Conservation (phyloP, 2,329 filamentous ascomycete genomes). For the Fusarium buharicum region DNA sequence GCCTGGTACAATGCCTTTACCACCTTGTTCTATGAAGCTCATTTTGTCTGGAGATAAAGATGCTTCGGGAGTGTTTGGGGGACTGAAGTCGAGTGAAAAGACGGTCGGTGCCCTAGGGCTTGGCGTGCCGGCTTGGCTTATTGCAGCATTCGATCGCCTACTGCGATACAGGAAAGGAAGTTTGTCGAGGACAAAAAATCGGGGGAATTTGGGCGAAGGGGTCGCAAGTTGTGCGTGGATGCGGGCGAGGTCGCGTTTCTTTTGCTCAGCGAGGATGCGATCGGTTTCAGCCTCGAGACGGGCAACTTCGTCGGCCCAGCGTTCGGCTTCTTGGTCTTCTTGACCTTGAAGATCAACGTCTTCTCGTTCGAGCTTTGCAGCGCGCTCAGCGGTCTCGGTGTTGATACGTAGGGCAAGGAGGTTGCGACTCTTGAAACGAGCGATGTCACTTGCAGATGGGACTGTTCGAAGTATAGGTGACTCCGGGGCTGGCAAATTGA, state of each 20-base stretch:
- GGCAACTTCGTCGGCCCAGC: conserved; percentile 54
- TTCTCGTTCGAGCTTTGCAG: conserved; percentile 37
- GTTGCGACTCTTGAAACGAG: conserved; percentile 41
- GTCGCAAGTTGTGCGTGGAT: conserved; percentile 57
- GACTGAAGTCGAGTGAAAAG: conserved; percentile 51
- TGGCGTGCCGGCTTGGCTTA: conserved; percentile 49
- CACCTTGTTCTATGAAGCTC: conserved; percentile 58
- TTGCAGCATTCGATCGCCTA: conserved; percentile 52
- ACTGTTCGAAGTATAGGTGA: conserved; percentile 30
- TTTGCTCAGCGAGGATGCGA: conserved; percentile 61
- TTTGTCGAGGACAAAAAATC: conserved; percentile 59
- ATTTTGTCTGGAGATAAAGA: conserved; percentile 45
- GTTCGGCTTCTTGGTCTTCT: conserved; percentile 43
- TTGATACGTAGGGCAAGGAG: conserved; percentile 38
- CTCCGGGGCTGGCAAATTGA: conserved; percentile 21
- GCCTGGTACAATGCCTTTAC: conserved; percentile 59
- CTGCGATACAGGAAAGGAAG: conserved; percentile 58
- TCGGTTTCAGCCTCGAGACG: conserved; percentile 60
- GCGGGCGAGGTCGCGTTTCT: conserved; percentile 59
- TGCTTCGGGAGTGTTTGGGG: conserved; percentile 49
- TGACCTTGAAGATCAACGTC: conserved; percentile 20
- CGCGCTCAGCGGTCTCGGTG: conserved; percentile 30
- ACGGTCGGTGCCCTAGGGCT: conserved; percentile 49
- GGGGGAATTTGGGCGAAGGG: conserved; percentile 44
- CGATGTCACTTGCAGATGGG: conserved; percentile 38